Base-by-base conservation (phyloP, 192 early-diverging fungal genomes). In the Rhizophlyctis rosea region DNA sequence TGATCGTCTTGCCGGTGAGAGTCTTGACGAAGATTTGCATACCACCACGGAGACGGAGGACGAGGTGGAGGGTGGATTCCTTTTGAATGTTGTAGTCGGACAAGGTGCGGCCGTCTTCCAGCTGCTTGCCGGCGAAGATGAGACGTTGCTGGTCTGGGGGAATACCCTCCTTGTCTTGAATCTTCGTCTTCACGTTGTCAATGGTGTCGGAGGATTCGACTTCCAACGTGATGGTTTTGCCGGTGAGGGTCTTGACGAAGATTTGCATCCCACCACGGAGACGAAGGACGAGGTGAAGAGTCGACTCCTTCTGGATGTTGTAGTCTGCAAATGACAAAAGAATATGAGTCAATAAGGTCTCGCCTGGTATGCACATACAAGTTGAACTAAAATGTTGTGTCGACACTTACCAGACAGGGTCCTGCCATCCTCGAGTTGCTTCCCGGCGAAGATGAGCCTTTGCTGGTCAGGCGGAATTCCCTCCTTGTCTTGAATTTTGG, bases 401-500 rank as follows among this genome's bases (percentile, higher is more conserved):
- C 27, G 27, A 3, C 53, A 25, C 5, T 54, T 31, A 28, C 32
- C 82, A 18, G 80, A 77, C 0, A 91, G 70, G 34, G 82, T 90
- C 54, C 84, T 81, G 59, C 84, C 87, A 68, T 87, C 85, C 57
- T 90, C 88, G 50, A 90, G 82, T 74, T 88, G 83, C 72, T 90
- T 90, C 33, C 88, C 88, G 44, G 86, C 86, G 61, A 90, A 90
- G 69, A 89, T 89, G 47, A 89, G 73, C 54, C 88, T 85, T 72
- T 90, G 89, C 72, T 88, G 86, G 76, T 90, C 86, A 60, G 81
- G 81, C 44, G 87, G 84, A 56, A 90, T 90, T 54, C 85, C 85
- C 62, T 90, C 88, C 72, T 87, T 88, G 62, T 89, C 87, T 65
- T 90, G 88, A 72, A 90, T 86, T 71, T 90, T 90, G 53, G 81